phyloP scores from a whole-genome alignment of 306 rosid species.

The Dryas alaskensis region DNA sequence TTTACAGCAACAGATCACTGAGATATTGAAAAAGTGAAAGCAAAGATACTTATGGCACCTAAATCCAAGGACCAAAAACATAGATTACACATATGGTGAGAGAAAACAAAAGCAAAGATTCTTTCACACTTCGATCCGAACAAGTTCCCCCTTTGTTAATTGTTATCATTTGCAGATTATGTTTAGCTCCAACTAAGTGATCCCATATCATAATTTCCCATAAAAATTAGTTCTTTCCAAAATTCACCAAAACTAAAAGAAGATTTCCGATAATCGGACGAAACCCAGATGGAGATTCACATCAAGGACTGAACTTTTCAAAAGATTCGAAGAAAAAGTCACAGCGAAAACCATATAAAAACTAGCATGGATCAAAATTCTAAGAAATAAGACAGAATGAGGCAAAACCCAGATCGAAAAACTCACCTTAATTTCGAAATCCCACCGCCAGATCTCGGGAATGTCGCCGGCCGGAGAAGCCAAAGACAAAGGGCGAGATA shows the following conservation, averaged over 20 bases:
- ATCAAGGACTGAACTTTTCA: neutral
- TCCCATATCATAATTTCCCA: constrained; percentile 23
- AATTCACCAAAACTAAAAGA: neutral
- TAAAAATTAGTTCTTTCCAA: neutral
- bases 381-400: neutral
- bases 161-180: neutral
- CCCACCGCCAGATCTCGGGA: constrained; percentile 43
- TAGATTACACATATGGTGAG: neutral
- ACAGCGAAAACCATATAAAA: neutral
- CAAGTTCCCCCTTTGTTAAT: neutral
- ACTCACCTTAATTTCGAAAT: constrained; percentile 42
- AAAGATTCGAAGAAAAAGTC: neutral
- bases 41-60: neutral
- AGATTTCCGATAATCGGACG: neutral
- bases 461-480: constrained; percentile 26
- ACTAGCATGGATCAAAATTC: neutral
- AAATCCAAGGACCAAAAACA: neutral
- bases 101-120: neutral
- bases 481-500: constrained; percentile 16
- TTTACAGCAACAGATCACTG: constrained; percentile 15
- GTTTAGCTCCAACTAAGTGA: neutral
- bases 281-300: constrained; percentile 12
- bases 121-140: neutral
- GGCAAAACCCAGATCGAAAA: constrained; percentile 37
- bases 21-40: constrained; percentile 16